These are phyloP conservation scores for Suillus clintonianus DNA, from an alignment of 768 basidiomycete species.

Conservation along the genomic window DNA sequence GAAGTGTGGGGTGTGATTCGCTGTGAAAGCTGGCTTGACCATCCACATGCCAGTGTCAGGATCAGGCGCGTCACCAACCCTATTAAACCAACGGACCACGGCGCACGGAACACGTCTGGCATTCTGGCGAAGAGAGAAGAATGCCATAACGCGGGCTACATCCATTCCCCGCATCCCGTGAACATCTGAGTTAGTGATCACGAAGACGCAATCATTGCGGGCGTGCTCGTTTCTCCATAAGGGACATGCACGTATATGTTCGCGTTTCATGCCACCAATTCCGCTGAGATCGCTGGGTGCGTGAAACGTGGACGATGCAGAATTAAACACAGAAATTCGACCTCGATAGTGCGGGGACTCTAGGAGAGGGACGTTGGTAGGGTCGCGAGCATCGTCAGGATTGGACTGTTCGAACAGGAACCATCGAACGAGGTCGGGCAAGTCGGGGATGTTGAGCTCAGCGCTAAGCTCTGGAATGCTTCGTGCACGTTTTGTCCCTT, in stretches of 20 bases:
- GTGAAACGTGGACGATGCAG: conserved; percentile 4
- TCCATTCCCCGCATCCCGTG: conserved; percentile 25
- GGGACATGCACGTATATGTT: conserved; percentile 27
- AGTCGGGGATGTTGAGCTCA: conserved; percentile 10
- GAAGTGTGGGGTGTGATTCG: conserved; percentile 10
- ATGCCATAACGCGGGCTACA: conserved; percentile 19
- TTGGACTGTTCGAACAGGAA: conserved; percentile 31
- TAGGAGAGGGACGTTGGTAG: conserved; percentile 13
- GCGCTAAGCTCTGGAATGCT: conserved; percentile 9
- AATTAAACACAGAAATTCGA: conserved; percentile 5
- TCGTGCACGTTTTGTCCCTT: conserved; percentile 16
- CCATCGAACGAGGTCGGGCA: conserved; percentile 21
- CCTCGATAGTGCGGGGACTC: conserved; percentile 9
- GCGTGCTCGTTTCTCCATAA: conserved; percentile 26
- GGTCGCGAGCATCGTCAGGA: conserved; percentile 9
- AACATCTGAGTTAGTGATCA: conserved; percentile 11
- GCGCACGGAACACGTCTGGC: conserved; percentile 24
- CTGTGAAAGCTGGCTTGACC: conserved; percentile 14
- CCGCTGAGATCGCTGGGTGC: conserved; percentile 37
- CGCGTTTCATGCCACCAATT: conserved; percentile 26
- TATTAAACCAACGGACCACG: conserved; percentile 28
- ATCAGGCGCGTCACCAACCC: conserved; percentile 15
- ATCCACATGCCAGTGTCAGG: conserved; percentile 28
- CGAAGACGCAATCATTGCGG: conserved; percentile 31
- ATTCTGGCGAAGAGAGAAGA: conserved; percentile 22